phyloP scores from a whole-genome alignment of 73 alveolate species.

The Blepharisma stoltei region DNA sequence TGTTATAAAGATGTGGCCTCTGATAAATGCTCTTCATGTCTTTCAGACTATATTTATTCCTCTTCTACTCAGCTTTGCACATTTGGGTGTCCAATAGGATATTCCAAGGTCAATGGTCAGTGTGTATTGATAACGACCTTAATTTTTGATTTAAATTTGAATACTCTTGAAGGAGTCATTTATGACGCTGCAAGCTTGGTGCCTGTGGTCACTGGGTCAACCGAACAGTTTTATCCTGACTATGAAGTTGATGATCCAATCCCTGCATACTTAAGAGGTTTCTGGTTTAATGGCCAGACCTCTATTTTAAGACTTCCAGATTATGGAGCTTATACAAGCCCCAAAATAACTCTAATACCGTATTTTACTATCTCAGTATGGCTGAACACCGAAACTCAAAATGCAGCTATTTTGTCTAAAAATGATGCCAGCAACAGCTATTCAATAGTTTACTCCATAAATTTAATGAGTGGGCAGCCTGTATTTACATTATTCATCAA shows the following conservation, averaged over 20 bases:
- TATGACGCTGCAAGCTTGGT: background rate
- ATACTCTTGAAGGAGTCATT: constrained; percentile 12
- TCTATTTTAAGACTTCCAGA: constrained; percentile 1
- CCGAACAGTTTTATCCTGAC: background rate
- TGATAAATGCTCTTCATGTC: no score
- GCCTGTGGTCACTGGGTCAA: constrained; percentile 11
- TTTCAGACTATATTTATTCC: no score
- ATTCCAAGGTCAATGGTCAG: background rate
- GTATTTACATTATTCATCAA: no score
- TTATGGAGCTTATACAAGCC: background rate
- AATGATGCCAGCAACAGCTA: background rate
- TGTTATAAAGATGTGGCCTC: no score
- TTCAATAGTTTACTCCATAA: background rate
- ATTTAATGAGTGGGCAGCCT: no score
- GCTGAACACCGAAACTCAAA: background rate
- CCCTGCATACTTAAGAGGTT: background rate
- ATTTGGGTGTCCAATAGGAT: background rate
- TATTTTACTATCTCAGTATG: background rate
- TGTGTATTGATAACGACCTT: background rate
- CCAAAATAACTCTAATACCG: background rate
- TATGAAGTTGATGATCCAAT: background rate
- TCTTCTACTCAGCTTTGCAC: no score
- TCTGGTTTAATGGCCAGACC: background rate
- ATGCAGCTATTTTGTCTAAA: background rate
- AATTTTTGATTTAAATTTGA: background rate